Conservation (phyloP, 805 yeast genomes). For the Metschnikowia chrysomelidarum region DNA sequence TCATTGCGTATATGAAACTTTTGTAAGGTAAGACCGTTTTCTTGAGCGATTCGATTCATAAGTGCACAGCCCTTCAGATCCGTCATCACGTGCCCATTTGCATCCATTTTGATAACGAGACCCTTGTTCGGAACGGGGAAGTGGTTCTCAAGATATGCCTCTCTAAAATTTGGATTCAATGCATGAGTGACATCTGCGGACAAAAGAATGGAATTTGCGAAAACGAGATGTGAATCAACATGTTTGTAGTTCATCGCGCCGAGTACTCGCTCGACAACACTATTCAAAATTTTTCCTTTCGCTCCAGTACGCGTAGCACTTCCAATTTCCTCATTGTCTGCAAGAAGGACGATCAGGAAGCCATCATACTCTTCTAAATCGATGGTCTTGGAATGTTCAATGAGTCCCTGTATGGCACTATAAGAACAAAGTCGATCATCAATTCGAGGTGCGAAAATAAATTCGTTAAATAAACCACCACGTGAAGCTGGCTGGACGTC, state of each 20-base stretch:
- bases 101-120: conserved; percentile 35
- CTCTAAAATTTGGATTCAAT: conserved; percentile 39
- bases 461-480: conserved; percentile 38
- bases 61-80: conserved; percentile 32
- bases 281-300: conserved; percentile 30
- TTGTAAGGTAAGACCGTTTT: conserved; percentile 29
- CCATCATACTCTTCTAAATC: conserved; percentile 26
- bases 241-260: conserved; percentile 6
- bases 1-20: conserved; percentile 42
- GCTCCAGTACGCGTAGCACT: conserved; percentile 41
- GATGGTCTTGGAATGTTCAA: conserved; percentile 14
- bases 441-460: conserved; percentile 38
- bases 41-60: conserved; percentile 24
- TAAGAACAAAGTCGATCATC: conserved; percentile 44
- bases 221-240: conserved; percentile 15
- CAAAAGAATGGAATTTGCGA: conserved; percentile 33
- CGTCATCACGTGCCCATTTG: conserved; percentile 38
- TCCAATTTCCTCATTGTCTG: conserved; percentile 45
- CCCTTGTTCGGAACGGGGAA: conserved; percentile 41
- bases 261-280: conserved; percentile 19
- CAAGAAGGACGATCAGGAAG: conserved; percentile 31
- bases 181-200: conserved; percentile 47
- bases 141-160: conserved; percentile 31
- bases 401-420: conserved; percentile 34
- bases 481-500: conserved; percentile 35